Base-by-base conservation (phyloP, 2,329 filamentous ascomycete genomes). In the Periconia macrospinosa region DNA sequence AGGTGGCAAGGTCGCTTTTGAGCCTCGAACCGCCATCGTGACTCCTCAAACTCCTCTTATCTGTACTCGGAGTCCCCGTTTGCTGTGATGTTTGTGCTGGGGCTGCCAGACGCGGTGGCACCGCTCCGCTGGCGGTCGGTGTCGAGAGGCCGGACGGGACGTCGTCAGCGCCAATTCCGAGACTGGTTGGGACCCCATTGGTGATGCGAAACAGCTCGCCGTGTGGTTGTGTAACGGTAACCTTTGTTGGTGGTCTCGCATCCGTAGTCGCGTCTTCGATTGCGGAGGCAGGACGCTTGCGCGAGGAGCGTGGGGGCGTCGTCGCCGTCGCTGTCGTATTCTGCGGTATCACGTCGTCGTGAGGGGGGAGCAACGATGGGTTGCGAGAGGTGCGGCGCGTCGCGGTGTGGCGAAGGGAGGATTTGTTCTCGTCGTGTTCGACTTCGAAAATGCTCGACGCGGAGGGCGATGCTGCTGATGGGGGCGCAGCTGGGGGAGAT, bases 1-100 rank as follows among this genome's bases (percentile, higher is more conserved):
- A 97, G 45, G 86, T 84, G 37, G 92, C 88, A 56, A 97, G 81
- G 69, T 97, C 92, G 75, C 92, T 97, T 81, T 95, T 96, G 76
- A 92, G 88, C 63, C 91, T 83, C 48, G 88, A 88, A 11, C 88
- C 89, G 66, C 83, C 83, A 70, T 96, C 91, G 67, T 95, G 90
- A 49, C 91, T 96, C 58, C 93, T 85, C 71, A 97, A 79, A 70
- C 91, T 93, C 67, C 92, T 79, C 72, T 84, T 88, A 62, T 90
- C 87, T 56, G 47, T 47, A 35, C 53, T 59, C 50, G 47, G 55
- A 8, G 19, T 33, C 2, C 23, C 23, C 30, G 43, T 13, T 17
- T 45, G 42, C 17, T 20, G 42, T 35, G 54, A 50, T 10, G 63
- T 45, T 42, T 57, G 52, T 8, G 52, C 60, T 66, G 73, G 58